phyloP scores from a whole-genome alignment of 2,329 filamentous ascomycete genomes.

The Seiridium unicorne region DNA sequence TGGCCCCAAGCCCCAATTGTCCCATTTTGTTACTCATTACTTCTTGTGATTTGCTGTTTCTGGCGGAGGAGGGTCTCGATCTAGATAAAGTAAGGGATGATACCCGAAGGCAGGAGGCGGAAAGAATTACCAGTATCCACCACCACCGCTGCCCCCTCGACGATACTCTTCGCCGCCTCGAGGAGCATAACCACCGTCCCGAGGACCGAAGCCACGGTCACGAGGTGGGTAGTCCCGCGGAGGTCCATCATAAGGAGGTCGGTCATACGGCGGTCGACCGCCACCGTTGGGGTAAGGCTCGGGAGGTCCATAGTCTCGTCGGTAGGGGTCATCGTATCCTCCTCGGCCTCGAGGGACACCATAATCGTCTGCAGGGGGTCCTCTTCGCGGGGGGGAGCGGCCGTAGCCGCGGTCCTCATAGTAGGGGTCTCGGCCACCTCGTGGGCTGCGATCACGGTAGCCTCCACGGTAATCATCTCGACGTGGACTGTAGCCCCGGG shows the following conservation, averaged over 20 bases:
- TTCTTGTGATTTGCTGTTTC: constrained; percentile 10
- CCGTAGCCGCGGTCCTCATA: constrained; percentile 77
- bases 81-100: constrained; percentile 32
- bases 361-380: constrained; percentile 74
- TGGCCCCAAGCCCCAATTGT: neutral
- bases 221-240: constrained; percentile 42
- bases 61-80: constrained; percentile 16
- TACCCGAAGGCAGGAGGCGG: constrained; percentile 19
- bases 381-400: constrained; percentile 75
- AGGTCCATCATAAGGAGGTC: constrained; percentile 47
- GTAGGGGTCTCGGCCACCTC: constrained; percentile 64
- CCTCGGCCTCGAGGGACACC: constrained; percentile 63
- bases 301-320: constrained; percentile 59
- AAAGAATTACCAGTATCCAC: constrained; percentile 32
- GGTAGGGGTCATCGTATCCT: constrained; percentile 77
- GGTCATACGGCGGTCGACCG: constrained; percentile 52
- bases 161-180: constrained; percentile 27
- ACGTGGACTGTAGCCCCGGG: constrained; percentile 82
- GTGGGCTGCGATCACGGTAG: constrained; percentile 85
- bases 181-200: constrained; percentile 25
- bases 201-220: constrained; percentile 40
- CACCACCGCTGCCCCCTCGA: constrained; percentile 19
- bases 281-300: constrained; percentile 57
- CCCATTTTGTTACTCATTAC: neutral
- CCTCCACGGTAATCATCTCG: constrained; percentile 64